A percentile compares a stretch with the other conserved stretches of the same genome.
Evolutionary conservation across 495 filamentous ascomycete genomes (phyloP).

Genomic region (Aspergillus indologenus): DNA sequence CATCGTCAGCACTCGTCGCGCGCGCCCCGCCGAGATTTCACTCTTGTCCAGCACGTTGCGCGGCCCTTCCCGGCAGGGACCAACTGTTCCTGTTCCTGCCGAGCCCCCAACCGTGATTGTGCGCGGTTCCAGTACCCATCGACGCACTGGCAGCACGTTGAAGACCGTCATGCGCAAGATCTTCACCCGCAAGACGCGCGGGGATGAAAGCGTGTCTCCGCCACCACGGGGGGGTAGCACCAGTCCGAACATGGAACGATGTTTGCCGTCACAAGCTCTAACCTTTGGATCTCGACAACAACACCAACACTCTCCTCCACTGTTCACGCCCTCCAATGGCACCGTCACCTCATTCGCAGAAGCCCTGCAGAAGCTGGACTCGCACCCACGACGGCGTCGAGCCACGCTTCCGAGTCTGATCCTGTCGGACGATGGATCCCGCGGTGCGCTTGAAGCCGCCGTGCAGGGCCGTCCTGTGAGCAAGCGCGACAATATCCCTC

Average conservation of each 20-base stretch:
- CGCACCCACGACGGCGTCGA: constrained; percentile 32
- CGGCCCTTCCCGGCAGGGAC: constrained; percentile 4
- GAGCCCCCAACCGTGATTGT: constrained; percentile 25
- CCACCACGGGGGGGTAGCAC: neutral
- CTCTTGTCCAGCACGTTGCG: constrained; percentile 11
- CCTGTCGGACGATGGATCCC: constrained; percentile 39
- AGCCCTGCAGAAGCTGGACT: constrained; percentile 23
- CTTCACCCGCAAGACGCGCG: constrained; percentile 44
- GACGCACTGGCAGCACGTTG: constrained; percentile 43
- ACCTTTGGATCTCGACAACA: constrained; percentile 10
- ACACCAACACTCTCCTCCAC: neutral
- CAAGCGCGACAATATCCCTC: constrained; percentile 14
- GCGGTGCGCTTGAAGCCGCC: constrained; percentile 26
- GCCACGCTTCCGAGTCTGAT: constrained; percentile 46
- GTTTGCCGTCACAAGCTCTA: neutral
- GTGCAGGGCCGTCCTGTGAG: constrained; percentile 14
- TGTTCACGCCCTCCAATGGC: constrained; percentile 1
- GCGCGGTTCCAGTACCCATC: constrained; percentile 31
- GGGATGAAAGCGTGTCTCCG: constrained; percentile 21
- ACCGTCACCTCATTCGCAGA: constrained; percentile 23
- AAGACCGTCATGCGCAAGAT: constrained; percentile 50
- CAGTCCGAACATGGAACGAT: neutral
- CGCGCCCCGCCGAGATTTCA: constrained; percentile 11
- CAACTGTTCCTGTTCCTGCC: constrained; percentile 7
- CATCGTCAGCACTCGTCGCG: constrained; percentile 14